Base-by-base conservation (phyloP, 169 alveolate genomes). In the Plasmodium vinckei region DNA sequence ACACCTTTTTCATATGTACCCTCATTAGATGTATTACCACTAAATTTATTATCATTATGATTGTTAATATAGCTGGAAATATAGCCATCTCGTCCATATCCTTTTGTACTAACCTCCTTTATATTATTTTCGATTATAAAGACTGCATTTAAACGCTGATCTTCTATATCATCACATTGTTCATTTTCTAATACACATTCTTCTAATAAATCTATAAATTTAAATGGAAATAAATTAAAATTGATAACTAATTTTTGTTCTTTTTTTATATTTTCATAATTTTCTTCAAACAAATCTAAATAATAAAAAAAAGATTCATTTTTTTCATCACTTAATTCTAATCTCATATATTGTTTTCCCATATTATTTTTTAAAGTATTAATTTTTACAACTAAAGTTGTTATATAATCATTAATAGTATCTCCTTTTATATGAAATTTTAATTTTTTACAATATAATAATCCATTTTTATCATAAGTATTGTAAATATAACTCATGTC, bases 161-260 rank as follows among this genome's bases (percentile, higher is more conserved):
- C 89, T 5, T 79, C 89, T 27, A 67, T 53, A 19, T 67, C 59
- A 27, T 79, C 89, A 56, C 61, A 79, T 13, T 51, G 68, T 47
- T 79, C 89, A 67, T 57, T 65, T 19, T 79, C 89, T 1, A 79
- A 51, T 1, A 79, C 84, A 53, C 89, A 79, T 17, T 79, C 89
- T 54, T 79, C 89, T 19, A 79, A 44, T 39, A 79, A 54, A 59
- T 79, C 89, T 2, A 79, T 79, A 65, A 79, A 79, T 53, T 79
- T 79, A 79, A 79, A 79, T 2, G 89, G 89, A 67, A 79, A 79
- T 19, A 79, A 79, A 67, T 79, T 71, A 67, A 79, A 79, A 60
- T 79, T 79, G 17, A 79, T 79, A 67, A 79, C 89, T 13, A 79
- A 25, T 21, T 46, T 79, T 33, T 79, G 89, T 67, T 79, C 89